A percentile compares a stretch with the other conserved stretches of the same genome.
Conservation (phyloP, 495 filamentous ascomycete species). For the Annulohypoxylon moriforme region DNA sequence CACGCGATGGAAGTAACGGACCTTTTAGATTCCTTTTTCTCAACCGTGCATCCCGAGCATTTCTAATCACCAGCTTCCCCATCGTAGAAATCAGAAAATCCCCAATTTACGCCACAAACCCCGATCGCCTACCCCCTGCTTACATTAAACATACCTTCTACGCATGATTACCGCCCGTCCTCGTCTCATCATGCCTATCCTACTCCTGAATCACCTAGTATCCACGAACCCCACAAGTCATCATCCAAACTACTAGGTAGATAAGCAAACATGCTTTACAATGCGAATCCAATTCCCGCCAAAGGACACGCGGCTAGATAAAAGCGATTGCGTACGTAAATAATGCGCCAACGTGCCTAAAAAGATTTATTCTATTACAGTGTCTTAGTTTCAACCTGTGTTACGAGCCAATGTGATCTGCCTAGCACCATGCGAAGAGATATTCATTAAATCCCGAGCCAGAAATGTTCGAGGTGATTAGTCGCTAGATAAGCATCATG, state of each 20-base stretch:
- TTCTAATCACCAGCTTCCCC: not conserved
- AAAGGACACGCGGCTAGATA: not conserved
- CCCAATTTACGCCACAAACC: not conserved
- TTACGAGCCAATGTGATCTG: not conserved
- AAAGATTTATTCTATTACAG: no score
- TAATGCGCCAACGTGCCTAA: not conserved
- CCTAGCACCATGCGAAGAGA: not conserved
- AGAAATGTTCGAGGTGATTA: not conserved
- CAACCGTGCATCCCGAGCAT: not conserved
- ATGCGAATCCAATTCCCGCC: not conserved
- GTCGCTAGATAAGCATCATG: not conserved
- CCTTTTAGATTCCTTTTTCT: not conserved
- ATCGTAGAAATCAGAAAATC: not conserved
- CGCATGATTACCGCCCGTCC: slow-evolving; percentile 6
- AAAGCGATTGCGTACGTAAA: not conserved
- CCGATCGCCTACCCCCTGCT: not conserved
- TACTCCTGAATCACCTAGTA: not conserved
- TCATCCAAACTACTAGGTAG: not conserved
- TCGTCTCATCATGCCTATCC: slow-evolving; percentile 8
- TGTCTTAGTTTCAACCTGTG: not conserved
- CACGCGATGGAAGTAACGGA: not conserved
- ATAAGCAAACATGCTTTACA: not conserved
- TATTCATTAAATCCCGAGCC: not conserved
- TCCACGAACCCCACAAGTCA: slow-evolving; percentile 2
- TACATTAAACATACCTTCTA: slow-evolving; percentile 16